Evolutionary conservation across 768 basidiomycete genomes (phyloP), one percentile per base, ranked within the genome.

Genomic region (Rhizopogon vinicolor): DNA sequence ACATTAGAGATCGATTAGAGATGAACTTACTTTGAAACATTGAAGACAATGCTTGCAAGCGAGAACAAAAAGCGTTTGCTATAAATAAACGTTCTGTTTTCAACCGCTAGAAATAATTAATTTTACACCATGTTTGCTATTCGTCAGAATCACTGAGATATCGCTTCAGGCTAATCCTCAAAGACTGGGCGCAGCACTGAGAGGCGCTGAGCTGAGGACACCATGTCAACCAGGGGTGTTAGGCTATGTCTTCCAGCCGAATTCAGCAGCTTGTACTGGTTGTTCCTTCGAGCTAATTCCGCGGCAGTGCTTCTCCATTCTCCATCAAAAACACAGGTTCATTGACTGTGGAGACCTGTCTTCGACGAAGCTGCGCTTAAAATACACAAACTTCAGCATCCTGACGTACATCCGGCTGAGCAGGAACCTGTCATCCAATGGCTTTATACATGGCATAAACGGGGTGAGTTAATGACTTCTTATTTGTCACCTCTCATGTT

Each of bases 261-360:
- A 14, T 80, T 87, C 59, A 82, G 66, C 9, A 83, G 83, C 56
- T 63, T 85, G 1, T 87, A 87, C 59, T 78, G 86, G 14, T 73
- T 88, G 5, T 75, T 82, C 59, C 69, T 87, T 31, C 77, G 85
- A 39, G 75, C 81, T 19, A 71, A 71, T 19, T 80, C 83, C 18
- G 80, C 83, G 10, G 74, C 85, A 2, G 84, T 86, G 18, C 71
- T 87, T 9, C 78, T 85, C 56, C 75, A 85, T 28, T 65, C 64
- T 7, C 58, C 60, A 7, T 75, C 79, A 1, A 74, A 74, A n/a
- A 64, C 63, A 28, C 75, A 76, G 51, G 63, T 86, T 5, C 75
- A 79, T 39, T 65, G 59, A 41, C 66, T 85, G 28, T 84, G 79
- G 71, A 71, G 84, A 41, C 82, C 86, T 9, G 61, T 72, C 1